These are phyloP conservation scores for Berberis vulgaris DNA, from an alignment of 164 flowering plant genomes.

Conservation along the genomic window DNA sequence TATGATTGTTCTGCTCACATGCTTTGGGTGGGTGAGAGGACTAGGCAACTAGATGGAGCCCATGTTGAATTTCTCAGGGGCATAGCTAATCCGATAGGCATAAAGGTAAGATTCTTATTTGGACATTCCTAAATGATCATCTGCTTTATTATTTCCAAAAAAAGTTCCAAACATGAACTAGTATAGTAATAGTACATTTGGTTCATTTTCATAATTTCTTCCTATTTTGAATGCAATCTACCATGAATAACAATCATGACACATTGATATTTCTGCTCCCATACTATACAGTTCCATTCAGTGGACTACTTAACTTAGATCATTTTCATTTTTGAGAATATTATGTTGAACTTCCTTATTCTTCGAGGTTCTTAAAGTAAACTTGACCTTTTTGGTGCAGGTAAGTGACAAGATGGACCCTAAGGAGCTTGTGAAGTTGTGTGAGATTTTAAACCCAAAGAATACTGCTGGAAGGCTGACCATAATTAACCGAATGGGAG, in stretches of 20 bases:
- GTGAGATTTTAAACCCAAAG: conserved; percentile 71
- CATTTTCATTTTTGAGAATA: too few species aligned
- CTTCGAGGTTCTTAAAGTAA: background rate
- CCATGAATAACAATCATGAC: background rate
- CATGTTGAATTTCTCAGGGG: conserved; percentile 89
- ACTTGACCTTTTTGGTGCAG: conserved; percentile 24
- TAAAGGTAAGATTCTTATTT: conserved; percentile 43
- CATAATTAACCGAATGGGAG: conserved; percentile 79
- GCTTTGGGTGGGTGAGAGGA: conserved; percentile 93
- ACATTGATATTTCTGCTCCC: background rate
- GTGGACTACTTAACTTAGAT: background rate
- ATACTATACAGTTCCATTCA: background rate
- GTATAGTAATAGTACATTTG: too few species aligned
- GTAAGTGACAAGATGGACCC: conserved; percentile 97
- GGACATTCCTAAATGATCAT: background rate
- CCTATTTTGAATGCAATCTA: background rate
- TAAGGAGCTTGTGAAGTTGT: conserved; percentile 69
- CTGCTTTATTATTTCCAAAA: too few species aligned
- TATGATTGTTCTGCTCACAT: conserved; percentile 96
- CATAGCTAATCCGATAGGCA: conserved; percentile 84
- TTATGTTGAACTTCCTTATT: background rate
- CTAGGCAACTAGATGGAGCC: conserved; percentile 90
- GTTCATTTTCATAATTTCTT: too few species aligned
- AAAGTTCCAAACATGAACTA: background rate
- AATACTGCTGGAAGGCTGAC: conserved; percentile 88